Evolutionary conservation across 495 filamentous ascomycete species (phyloP).

Genomic region (Geoglossum glabrum): DNA sequence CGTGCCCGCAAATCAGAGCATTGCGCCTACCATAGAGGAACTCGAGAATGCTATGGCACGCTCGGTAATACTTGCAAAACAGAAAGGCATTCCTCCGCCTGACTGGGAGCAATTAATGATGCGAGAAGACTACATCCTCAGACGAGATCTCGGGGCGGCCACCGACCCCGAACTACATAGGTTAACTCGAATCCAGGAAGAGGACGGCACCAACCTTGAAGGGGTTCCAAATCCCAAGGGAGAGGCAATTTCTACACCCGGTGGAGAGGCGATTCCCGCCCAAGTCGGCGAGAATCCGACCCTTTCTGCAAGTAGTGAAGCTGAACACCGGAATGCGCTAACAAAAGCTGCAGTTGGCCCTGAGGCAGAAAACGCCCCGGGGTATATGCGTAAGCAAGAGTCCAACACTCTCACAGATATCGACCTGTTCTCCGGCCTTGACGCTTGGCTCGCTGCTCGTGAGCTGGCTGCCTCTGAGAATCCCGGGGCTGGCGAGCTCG

Average conservation of each 20-base stretch:
- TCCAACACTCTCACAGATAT: background rate
- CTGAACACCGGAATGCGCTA: background rate
- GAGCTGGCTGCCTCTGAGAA: background rate
- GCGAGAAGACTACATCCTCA: background rate
- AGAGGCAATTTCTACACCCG: background rate
- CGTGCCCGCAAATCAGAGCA: background rate
- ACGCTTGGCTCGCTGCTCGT: background rate
- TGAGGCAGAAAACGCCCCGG: background rate
- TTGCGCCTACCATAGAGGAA: background rate
- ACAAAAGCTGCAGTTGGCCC: background rate
- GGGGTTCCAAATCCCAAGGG: background rate
- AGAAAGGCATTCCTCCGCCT: background rate
- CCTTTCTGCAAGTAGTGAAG: background rate
- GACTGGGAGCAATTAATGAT: background rate
- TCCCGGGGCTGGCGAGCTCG: background rate
- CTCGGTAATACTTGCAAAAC: background rate
- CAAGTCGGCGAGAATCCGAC: background rate
- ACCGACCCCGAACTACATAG: background rate
- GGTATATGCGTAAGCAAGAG: background rate
- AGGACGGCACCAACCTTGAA: background rate
- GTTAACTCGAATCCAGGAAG: background rate
- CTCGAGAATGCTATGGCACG: background rate
- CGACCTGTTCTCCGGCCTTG: background rate
- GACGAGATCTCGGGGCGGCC: background rate
- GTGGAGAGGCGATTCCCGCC: background rate